Evolutionary conservation across 345 rosid species (phyloP).

Genomic region (Eucalyptus curtisii): DNA sequence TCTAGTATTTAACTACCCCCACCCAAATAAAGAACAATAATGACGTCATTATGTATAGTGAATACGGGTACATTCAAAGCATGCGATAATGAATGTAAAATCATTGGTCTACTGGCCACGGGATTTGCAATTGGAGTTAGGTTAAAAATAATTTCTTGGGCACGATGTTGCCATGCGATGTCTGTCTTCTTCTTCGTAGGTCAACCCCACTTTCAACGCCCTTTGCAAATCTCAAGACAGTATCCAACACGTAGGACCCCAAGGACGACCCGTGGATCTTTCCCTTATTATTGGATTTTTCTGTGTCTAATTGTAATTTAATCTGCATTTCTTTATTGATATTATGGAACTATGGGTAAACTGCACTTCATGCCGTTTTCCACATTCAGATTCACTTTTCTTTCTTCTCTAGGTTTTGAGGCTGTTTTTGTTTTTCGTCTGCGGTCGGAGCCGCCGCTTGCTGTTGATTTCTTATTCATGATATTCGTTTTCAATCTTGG

Average conservation of each 20-base stretch:
- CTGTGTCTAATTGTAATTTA: neutral
- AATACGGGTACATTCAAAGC: neutral
- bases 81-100: neutral
- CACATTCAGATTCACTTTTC: neutral
- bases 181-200: neutral
- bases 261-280: neutral
- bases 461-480: neutral
- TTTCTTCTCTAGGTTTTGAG: neutral
- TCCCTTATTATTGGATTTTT: neutral
- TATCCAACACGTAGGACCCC: neutral
- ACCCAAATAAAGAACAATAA: neutral
- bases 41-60: neutral
- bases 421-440: neutral
- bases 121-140: neutral
- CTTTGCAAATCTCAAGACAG: neutral
- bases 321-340: neutral
- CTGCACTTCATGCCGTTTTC: neutral
- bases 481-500: neutral
- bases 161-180: neutral
- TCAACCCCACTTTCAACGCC: neutral
- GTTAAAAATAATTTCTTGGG: neutral
- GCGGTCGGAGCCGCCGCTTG: neutral
- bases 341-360: neutral
- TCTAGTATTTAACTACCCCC: neutral
- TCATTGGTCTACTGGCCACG: neutral